Evolutionary conservation across 148 eudicot species (phyloP).

Genomic region (Arctostaphylos glauca): DNA sequence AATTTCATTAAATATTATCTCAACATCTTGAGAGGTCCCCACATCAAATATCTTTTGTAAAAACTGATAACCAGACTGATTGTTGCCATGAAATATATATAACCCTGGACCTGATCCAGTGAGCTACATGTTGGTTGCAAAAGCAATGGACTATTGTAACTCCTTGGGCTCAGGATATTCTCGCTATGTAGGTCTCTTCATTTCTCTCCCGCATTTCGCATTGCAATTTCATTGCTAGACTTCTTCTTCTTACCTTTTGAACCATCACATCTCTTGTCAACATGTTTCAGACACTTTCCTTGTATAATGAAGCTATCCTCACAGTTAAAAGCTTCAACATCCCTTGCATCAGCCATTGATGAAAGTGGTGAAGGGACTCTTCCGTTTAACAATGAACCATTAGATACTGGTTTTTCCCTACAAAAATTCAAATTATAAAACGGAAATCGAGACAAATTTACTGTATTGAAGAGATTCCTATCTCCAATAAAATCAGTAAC

Average conservation of each 20-base stretch:
- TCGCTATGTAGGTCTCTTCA: constrained; percentile 24
- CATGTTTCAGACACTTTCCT: constrained; percentile 28
- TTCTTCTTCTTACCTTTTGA: constrained; percentile 28
- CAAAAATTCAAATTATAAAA: constrained; percentile 26
- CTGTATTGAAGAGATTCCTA: constrained; percentile 19
- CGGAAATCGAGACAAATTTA: constrained; percentile 27
- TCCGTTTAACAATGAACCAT: constrained; percentile 24
- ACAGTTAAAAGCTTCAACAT: constrained; percentile 24
- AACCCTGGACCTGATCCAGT: constrained; percentile 37
- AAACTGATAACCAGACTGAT: constrained; percentile 70
- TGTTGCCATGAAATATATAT: constrained; percentile 49
- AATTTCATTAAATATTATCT: constrained; percentile 52
- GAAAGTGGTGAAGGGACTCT: constrained; percentile 17
- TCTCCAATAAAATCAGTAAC: constrained; percentile 28
- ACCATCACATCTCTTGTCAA: constrained; percentile 21
- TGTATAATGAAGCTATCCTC: constrained; percentile 32
- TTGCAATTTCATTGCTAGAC: constrained; percentile 22
- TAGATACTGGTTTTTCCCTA: constrained; percentile 24
- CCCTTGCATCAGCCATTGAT: constrained; percentile 31
- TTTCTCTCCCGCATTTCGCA: constrained; percentile 26
- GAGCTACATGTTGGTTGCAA: constrained; percentile 27
- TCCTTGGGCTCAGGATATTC: constrained; percentile 20
- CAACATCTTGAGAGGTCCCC: constrained; percentile 49
- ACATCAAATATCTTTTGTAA: constrained; percentile 63
- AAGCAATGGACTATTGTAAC: constrained; percentile 20